Base-by-base conservation (phyloP, 495 filamentous ascomycete species). In the Daldinia loculata region DNA sequence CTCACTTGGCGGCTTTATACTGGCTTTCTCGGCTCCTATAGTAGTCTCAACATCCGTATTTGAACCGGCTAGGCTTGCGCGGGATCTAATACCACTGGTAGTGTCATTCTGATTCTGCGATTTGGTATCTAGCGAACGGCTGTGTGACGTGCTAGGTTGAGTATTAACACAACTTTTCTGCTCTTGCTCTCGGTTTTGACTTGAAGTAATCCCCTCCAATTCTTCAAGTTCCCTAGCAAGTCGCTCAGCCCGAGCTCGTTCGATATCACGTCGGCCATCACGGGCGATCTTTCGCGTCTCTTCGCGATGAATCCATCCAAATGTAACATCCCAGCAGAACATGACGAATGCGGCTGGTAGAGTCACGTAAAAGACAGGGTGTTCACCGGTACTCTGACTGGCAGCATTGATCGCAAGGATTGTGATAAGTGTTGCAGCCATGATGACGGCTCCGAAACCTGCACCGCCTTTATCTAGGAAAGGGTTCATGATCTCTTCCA, bases 401-500 rank as follows among this genome's bases (percentile, higher is more conserved):
- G 84, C 80, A 38, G 88, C 89, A 64, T 91, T 91, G 3, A 90
- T 58, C 0, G 81, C 84, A 26, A 91, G 80, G 4, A 89, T 74
- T 1, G 86, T 86, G 60, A 89, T 79, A 19, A 91, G 81, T 0
- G 88, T 89, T 0, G 83, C 80, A 5, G 88, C 81, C 87, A 91
- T 90, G 61, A 91, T 81, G 36, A 86, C 45, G 3, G 80, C 85
- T 19, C 88, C 88, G 56, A 90, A 89, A 0, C 79, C 79, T 1
- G 89, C 89, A 30, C 89, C 85, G 11, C 77, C 74, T 74, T 88
- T 89, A 72, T 91, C 89, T 12, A 91, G 67, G 71, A 89, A 91
- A 1, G 89, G 89, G 66, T 91, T 90, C 86, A 91, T 87, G 75
- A 91, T 89, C 72, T 90, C 89, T 74, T 89, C 89, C 0, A 91